Conservation (phyloP, 73 alveolate species). For the Tetrahymena borealis region DNA sequence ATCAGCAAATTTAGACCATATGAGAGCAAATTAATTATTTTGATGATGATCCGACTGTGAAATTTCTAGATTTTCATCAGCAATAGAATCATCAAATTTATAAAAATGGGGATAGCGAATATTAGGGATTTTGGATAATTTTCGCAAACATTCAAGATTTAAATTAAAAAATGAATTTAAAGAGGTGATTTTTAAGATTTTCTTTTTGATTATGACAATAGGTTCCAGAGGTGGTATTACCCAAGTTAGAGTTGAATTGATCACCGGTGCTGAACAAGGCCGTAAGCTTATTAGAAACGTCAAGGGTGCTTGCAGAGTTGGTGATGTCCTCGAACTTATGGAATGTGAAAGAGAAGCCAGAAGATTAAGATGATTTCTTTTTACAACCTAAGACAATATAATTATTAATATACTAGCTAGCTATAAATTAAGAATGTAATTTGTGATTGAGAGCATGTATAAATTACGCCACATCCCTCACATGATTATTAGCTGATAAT, state of each 20-base stretch:
- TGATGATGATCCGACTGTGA: too few relatives aligned
- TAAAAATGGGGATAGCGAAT: too few relatives aligned
- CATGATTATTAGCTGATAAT: neutral
- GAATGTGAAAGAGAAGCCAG: constrained; percentile 99
- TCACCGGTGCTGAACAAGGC: constrained; percentile 58
- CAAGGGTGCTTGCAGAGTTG: constrained; percentile 98
- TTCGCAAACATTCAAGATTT: too few relatives aligned
- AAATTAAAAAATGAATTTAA: neutral
- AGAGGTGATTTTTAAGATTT: neutral
- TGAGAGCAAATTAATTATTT: too few relatives aligned
- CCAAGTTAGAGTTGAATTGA: constrained; percentile 86
- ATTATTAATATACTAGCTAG: neutral
- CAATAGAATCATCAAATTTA: too few relatives aligned
- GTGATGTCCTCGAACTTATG: constrained; percentile 96
- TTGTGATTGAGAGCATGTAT: neutral
- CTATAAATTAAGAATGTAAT: neutral
- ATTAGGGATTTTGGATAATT: too few relatives aligned
- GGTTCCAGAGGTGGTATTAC: constrained; percentile 99
- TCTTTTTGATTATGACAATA: constrained; percentile 3
- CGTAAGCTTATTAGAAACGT: constrained; percentile 96
- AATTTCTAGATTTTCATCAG: too few relatives aligned
- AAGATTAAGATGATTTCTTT: constrained; percentile 81
- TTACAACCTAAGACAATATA: neutral
- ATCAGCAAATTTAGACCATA: too few relatives aligned
- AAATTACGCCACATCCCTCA: neutral